Base-by-base conservation (phyloP, 768 basidiomycete species). In the Lactarius sp. region DNA sequence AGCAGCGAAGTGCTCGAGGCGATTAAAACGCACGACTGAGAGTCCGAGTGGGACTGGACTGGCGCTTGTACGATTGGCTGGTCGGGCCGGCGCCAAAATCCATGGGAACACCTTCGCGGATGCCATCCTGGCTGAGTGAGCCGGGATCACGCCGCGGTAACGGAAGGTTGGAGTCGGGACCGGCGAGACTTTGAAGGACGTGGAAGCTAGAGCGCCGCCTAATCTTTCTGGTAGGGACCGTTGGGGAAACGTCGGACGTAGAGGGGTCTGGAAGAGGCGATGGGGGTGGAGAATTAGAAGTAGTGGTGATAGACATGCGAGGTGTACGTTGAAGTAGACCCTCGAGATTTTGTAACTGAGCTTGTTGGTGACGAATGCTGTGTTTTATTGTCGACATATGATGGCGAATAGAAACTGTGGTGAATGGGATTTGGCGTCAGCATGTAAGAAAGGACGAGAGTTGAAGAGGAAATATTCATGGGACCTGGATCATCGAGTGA, bases 321-420 rank as follows among this genome's bases (percentile, higher is more conserved):
- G 89, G 87, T 18, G 84, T 84, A 67, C 83, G 82, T 55, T 86
- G 80, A 53, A 92, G 75, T 58, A 82, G 78, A 70, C 78, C 88
- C 73, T 92, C 90, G 57, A 92, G 81, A 44, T 71, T 78, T 68
- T 86, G 81, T 41, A 91, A 73, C 69, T 92, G 88, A 20, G 90
- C 90, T 77, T 91, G 88, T 71, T 92, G 88, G 69, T 92, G 90
- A 65, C 90, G 78, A 69, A 92, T 92, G 71, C 80, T 83, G 72
- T 92, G 90, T 75, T 87, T 91, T 70, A 92, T 76, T 46, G 85
- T 86, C 68, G 88, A 90, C 75, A 92, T 86, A 64, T 92, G 90
- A 69, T 83, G 85, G 60, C 90, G 84, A 58, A 91, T 79, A 66
- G 85, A 82, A 71, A 91, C 90, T 92, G 70, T 55, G 70, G 34